Evolutionary conservation across 768 basidiomycete species (phyloP), one percentile per base, ranked within the genome.

Genomic region (Dacryopinax spathularia): DNA sequence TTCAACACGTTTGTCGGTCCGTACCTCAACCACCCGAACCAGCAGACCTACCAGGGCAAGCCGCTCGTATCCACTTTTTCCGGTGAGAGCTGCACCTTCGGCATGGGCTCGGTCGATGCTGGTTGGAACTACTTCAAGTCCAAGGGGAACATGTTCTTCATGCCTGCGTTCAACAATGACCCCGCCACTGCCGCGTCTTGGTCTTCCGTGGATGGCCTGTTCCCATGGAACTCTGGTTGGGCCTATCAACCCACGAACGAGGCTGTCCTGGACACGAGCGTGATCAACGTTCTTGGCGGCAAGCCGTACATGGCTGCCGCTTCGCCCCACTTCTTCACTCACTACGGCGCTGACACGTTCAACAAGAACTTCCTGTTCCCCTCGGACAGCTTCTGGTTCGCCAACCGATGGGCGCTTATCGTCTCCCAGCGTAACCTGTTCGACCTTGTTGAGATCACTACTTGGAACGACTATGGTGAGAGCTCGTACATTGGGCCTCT

Each of bases 271-370:
- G 71, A 72, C 43, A 31, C 59, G 15, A 62, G 60, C 34, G 70
- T 66, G 39, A 64, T 70, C 60, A 39, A 60, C 31, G 64, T 48
- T 5, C 60, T 70, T 0, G 64, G 67, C 0, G 69, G 68, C 48
- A 68, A 70, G 64, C 67, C 74, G 3, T 81, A 81, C 68, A 78
- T 81, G 72, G 77, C 77, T 5, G 75, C 85, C 15, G 82, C 84
- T 31, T 83, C 86, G 12, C 85, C 88, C 15, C 84, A 85, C 82
- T 90, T 90, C 76, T 89, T 87, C 72, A 87, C 88, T 1, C 87
- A 90, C 71, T 89, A 88, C 70, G 79, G 83, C 29, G 72, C 77
- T 13, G 72, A 88, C 62, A 77, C 81, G 1, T 88, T 80, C 70
- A 82, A 89, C 73, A 89, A 90, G 72, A 89, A 89, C 69, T 86